phyloP scores from a whole-genome alignment of 805 yeast genomes.

The Metschnikowia cerradonensis region DNA sequence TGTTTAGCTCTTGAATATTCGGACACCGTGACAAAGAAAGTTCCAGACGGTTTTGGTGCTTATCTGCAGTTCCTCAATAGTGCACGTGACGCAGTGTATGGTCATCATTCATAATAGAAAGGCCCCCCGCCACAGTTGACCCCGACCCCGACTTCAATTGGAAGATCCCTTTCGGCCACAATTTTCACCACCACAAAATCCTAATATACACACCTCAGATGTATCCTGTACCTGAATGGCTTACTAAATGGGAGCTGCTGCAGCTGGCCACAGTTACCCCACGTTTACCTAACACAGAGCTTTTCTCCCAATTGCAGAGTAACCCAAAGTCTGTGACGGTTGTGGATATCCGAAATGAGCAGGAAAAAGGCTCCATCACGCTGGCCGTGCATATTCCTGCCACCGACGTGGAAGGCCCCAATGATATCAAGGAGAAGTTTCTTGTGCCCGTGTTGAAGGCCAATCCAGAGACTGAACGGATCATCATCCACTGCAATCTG shows the following conservation, averaged over 20 bases:
- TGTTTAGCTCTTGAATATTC: no score
- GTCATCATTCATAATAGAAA: no score
- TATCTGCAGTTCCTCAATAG: no score
- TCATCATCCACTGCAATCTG: constrained; percentile 22
- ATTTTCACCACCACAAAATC: neutral
- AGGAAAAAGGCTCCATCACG: constrained; percentile 14
- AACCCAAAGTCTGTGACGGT: constrained; percentile 12
- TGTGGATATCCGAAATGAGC: constrained; percentile 21
- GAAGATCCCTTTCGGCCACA: neutral
- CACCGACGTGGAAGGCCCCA: constrained; percentile 16
- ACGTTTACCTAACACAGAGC: constrained; percentile 15
- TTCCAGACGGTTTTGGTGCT: no score
- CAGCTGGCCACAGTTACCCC: constrained; percentile 10
- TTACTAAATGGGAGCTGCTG: constrained; percentile 8
- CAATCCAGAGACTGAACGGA: constrained; percentile 12
- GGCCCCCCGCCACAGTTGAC: neutral
- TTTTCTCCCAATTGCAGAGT: constrained; percentile 11
- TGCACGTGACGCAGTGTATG: neutral
- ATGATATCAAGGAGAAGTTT: constrained; percentile 11
- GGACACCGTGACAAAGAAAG: no score
- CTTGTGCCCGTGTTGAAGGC: constrained; percentile 12
- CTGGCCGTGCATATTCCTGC: constrained; percentile 21
- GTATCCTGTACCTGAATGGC: constrained; percentile 15
- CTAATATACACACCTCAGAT: neutral
- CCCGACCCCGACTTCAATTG: neutral